These are phyloP conservation scores for Echium plantagineum DNA, from an alignment of 257 asterid genomes.

Conservation along the genomic window DNA sequence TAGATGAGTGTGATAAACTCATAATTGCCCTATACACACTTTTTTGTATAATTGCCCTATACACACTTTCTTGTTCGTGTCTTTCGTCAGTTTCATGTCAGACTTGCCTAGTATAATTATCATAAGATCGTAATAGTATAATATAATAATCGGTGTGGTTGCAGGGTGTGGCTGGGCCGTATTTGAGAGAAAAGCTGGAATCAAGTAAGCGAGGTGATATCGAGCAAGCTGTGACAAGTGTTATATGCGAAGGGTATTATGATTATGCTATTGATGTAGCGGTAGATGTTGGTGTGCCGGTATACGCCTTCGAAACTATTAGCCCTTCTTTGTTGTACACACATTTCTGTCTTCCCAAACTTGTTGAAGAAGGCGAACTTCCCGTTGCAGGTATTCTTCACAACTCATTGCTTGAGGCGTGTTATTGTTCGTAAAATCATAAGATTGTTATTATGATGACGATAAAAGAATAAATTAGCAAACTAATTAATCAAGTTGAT, in stretches of 20 bases:
- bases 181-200: conserved; percentile 28
- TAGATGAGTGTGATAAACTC: too few species aligned
- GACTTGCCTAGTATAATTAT: too few species aligned
- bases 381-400: conserved; percentile 11
- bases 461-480: too few species aligned
- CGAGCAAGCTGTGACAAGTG: conserved; percentile 16
- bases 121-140: too few species aligned
- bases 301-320: conserved; percentile 31
- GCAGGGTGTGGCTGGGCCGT: conserved; percentile 15
- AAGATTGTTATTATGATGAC: too few species aligned
- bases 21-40: too few species aligned
- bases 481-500: too few species aligned
- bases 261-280: conserved; percentile 35
- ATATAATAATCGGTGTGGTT: neutral
- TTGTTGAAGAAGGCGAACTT: conserved; percentile 30
- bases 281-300: conserved; percentile 28
- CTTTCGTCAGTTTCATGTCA: too few species aligned
- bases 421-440: too few species aligned
- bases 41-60: too few species aligned
- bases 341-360: conserved; percentile 25
- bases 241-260: conserved; percentile 35
- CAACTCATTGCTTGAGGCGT: too few species aligned
- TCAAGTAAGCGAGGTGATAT: neutral
- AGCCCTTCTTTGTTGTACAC: conserved; percentile 45
- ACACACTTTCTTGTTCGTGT: too few species aligned